phyloP scores from a whole-genome alignment of 1,139 yeast genomes.

The Citeromyces siamensis region DNA sequence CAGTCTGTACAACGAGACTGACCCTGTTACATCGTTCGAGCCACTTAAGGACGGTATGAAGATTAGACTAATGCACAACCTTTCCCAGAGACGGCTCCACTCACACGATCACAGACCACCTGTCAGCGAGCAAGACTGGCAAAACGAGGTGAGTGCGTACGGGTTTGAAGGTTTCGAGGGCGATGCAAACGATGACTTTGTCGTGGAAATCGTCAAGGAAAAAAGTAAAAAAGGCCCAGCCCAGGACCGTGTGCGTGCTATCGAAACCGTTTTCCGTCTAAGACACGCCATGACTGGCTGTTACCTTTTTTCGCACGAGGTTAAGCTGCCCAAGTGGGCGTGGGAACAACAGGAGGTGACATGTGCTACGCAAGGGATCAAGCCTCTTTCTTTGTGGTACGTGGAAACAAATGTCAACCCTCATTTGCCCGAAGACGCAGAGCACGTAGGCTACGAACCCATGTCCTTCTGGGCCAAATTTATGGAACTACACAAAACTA shows the following conservation, averaged over 20 bases:
- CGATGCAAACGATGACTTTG: conserved; percentile 92
- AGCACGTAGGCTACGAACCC: conserved; percentile 45
- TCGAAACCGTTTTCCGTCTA: conserved; percentile 76
- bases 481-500: conserved; percentile 65
- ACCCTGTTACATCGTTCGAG: conserved; percentile 37
- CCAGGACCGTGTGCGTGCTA: conserved; percentile 54
- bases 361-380: conserved; percentile 72
- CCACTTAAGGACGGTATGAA: conserved; percentile 69
- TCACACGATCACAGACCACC: conserved; percentile 96
- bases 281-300: conserved; percentile 88
- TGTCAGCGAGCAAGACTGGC: conserved; percentile 89
- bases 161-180: conserved; percentile 89
- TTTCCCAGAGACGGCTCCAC: conserved; percentile 74
- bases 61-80: conserved; percentile 62
- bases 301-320: conserved; percentile 76
- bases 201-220: conserved; percentile 70
- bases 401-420: conserved; percentile 63
- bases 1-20: conserved; percentile 50
- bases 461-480: conserved; percentile 62
- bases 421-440: conserved; percentile 30
- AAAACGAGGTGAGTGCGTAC: conserved; percentile 86
- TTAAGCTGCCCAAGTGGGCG: conserved; percentile 91
- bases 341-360: conserved; percentile 96
- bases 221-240: conserved; percentile 46
- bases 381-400: conserved; percentile 74